Evolutionary conservation across 106 monocot species (phyloP).

Genomic region (Amphibolis antarctica): DNA sequence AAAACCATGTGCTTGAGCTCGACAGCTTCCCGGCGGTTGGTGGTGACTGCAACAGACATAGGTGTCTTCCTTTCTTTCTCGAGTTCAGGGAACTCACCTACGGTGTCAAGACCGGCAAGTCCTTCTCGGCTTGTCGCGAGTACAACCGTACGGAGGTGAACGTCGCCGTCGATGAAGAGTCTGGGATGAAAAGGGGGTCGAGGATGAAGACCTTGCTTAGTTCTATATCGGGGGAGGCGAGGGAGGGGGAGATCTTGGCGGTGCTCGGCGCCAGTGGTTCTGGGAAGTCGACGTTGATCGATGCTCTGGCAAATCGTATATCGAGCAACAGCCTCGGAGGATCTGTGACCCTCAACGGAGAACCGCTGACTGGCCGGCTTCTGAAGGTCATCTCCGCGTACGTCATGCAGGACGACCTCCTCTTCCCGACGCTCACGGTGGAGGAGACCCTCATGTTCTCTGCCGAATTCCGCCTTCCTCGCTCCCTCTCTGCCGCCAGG

Average conservation of each 20-base stretch:
- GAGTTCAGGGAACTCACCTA: slow-evolving; percentile 56
- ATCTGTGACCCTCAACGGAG: slow-evolving; percentile 46
- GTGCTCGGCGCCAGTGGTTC: slow-evolving; percentile 76
- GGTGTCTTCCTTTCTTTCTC: slow-evolving; percentile 26
- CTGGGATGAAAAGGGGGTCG: neutral
- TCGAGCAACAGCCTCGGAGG: slow-evolving; percentile 53
- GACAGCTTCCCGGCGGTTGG: neutral
- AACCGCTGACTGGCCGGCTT: slow-evolving; percentile 28
- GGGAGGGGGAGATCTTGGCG: slow-evolving; percentile 76
- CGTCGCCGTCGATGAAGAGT: neutral
- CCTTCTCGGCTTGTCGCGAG: neutral
- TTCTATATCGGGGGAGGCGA: slow-evolving; percentile 61
- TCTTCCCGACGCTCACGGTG: slow-evolving; percentile 81
- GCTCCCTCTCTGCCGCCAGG: slow-evolving; percentile 28
- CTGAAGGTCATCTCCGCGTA: slow-evolving; percentile 69
- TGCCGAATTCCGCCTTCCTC: slow-evolving; percentile 76
- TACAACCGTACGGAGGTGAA: neutral
- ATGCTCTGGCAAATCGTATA: slow-evolving; percentile 65
- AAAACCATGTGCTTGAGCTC: slow-evolving; percentile 1
- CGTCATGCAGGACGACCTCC: slow-evolving; percentile 76
- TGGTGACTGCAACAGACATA: neutral
- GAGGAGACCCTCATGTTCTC: slow-evolving; percentile 77
- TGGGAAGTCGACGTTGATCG: slow-evolving; percentile 78
- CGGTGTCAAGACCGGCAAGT: slow-evolving; percentile 36
- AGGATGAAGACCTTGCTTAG: slow-evolving; percentile 43